phyloP scores from a whole-genome alignment of 148 eudicot species.

The Talinum fruticosum region DNA sequence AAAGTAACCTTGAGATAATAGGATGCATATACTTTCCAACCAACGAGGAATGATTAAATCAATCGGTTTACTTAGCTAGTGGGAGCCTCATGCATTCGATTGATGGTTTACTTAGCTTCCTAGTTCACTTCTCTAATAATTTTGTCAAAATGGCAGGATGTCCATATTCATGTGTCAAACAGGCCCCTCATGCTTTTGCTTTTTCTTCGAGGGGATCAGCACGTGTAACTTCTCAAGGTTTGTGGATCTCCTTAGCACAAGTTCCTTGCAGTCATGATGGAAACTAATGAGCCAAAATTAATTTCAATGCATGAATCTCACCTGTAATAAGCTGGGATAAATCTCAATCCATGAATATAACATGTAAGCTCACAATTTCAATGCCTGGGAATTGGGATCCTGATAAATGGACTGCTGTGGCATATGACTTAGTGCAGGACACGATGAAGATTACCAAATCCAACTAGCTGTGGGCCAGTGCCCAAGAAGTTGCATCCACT shows the following conservation, averaged over 20 bases:
- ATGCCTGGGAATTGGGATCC: neutral
- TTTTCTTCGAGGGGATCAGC: slow-evolving; percentile 76
- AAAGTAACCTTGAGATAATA: no score
- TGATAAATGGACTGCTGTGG: slow-evolving; percentile 8
- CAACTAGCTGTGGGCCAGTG: slow-evolving; percentile 87
- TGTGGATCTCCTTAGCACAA: slow-evolving; percentile 5
- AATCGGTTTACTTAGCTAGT: neutral
- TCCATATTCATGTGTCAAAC: slow-evolving; percentile 86
- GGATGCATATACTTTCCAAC: no score
- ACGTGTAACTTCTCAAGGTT: slow-evolving; percentile 77
- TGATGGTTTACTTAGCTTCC: neutral
- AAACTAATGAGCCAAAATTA: neutral
- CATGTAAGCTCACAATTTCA: neutral
- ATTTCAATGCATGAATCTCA: neutral
- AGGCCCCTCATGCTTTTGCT: slow-evolving; percentile 75
- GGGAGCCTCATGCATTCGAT: neutral
- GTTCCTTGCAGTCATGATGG: slow-evolving; percentile 5
- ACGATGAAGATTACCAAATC: slow-evolving; percentile 63
- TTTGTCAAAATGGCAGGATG: slow-evolving; percentile 54
- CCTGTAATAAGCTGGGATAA: neutral
- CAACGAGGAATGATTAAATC: no score
- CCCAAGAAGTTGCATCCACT: slow-evolving; percentile 90
- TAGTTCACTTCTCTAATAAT: slow-evolving; percentile 14
- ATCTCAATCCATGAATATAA: neutral
- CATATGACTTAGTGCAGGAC: slow-evolving; percentile 37